A percentile compares a stretch with the other conserved stretches of the same genome.
These are phyloP conservation scores for Leptomonas pyrrhocoris DNA, from an alignment of 208 protist genomes.

Conservation along the genomic window DNA sequence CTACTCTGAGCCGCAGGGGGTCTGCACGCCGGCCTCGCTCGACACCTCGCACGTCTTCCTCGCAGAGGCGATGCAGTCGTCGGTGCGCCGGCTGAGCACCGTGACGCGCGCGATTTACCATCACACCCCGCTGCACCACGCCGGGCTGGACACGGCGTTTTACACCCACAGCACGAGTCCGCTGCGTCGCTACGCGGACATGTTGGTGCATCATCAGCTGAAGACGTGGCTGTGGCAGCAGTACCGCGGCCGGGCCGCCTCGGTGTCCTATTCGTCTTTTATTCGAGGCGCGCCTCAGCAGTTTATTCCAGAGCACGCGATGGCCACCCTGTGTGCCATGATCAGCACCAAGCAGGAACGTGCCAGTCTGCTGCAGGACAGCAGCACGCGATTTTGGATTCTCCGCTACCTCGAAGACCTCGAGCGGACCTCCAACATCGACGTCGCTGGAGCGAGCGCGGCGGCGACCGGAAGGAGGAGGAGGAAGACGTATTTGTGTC, in stretches of 20 bases:
- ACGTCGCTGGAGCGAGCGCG: too few species aligned
- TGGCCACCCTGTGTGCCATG: conserved; percentile 81
- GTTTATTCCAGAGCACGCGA: conserved; percentile 76
- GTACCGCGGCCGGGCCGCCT: neutral
- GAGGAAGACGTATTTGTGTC: conserved; percentile 52
- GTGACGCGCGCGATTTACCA: conserved; percentile 89
- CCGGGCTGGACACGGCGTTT: conserved; percentile 73
- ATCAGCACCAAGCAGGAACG: conserved; percentile 86
- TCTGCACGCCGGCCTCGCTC: conserved; percentile 51
- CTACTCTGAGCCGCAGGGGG: conserved; percentile 68
- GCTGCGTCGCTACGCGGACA: conserved; percentile 86
- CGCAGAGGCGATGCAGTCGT: conserved; percentile 76
- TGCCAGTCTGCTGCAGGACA: conserved; percentile 82
- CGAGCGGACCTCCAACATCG: neutral
- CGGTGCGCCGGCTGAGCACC: conserved; percentile 60
- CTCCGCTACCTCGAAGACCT: conserved; percentile 65
- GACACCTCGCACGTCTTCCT: conserved; percentile 62
- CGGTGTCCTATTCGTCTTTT: neutral
- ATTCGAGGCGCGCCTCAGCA: conserved; percentile 16
- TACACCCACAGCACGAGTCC: conserved; percentile 91
- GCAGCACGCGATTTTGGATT: conserved; percentile 80
- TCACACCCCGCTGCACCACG: conserved; percentile 74
- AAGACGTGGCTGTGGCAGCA: conserved; percentile 79
- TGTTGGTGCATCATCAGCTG: conserved; percentile 92
- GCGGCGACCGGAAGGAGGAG: neutral